A percentile compares a stretch with the other conserved stretches of the same genome.
Conservation (phyloP, 495 filamentous ascomycete species). For the Echria macrotheca region DNA sequence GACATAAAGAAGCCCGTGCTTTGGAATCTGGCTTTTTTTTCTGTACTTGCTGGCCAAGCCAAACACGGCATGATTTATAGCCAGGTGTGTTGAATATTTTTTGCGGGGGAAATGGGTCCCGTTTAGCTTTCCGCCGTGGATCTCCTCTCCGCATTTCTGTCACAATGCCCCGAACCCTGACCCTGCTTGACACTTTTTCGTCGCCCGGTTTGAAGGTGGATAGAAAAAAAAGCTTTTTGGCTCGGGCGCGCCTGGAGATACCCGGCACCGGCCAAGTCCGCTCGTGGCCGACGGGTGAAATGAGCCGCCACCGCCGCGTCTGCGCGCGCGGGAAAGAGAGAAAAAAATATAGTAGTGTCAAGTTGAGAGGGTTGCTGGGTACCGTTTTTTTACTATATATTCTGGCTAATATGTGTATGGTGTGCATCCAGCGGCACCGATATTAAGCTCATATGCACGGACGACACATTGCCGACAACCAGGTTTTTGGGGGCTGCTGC, state of each 20-base stretch:
- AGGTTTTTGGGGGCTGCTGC: constrained; percentile 24
- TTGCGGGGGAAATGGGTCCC: constrained; percentile 5
- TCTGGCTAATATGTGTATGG: constrained; percentile 25
- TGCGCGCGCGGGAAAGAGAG: constrained; percentile 16
- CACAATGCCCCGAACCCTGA: not conserved
- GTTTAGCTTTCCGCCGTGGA: not conserved
- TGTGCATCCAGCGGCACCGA: constrained; percentile 15
- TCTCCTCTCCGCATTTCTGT: constrained; percentile 7
- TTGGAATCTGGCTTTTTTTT: too few species aligned
- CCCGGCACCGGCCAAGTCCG: constrained; percentile 4
- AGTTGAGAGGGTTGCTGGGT: constrained; percentile 7
- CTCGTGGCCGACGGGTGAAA: constrained; percentile 6
- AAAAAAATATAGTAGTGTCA: constrained; percentile 8
- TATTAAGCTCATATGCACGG: constrained; percentile 14
- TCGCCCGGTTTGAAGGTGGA: constrained; percentile 14
- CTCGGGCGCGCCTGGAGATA: constrained; percentile 5
- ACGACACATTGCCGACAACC: constrained; percentile 17
- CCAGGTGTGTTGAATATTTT: too few species aligned
- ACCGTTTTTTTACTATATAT: constrained; percentile 17
- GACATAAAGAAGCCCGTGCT: too few species aligned
- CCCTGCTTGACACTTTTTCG: constrained; percentile 11
- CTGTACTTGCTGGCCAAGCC: too few species aligned
- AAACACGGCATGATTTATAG: too few species aligned
- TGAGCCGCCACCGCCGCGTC: too few species aligned
- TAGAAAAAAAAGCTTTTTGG: not conserved